Conservation (phyloP, 1,284 basidiomycete species). For the Ustilago bromivora region DNA sequence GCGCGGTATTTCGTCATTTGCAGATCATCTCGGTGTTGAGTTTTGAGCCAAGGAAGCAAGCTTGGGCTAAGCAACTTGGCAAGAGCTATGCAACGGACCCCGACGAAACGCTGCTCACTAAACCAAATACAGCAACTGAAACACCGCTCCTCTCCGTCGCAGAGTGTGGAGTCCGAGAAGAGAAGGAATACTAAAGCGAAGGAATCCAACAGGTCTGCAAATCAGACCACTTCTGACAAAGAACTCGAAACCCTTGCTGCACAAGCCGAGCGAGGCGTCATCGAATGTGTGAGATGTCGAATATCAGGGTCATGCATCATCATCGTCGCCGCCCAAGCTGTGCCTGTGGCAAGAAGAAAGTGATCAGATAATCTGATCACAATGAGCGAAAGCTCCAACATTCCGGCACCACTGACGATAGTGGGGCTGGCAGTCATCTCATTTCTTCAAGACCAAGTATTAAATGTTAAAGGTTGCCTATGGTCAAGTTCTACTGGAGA, state of each 20-base stretch:
- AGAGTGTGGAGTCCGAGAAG: conserved; percentile 1
- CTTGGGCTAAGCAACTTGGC: conserved; percentile 7
- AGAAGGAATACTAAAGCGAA: neutral
- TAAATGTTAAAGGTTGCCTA: too few relatives aligned
- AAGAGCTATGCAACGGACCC: neutral
- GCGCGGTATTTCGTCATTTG: conserved; percentile 7
- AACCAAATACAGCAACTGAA: conserved; percentile 3
- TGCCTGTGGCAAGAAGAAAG: neutral
- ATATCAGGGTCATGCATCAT: neutral
- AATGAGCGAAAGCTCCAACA: neutral
- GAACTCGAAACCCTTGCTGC: neutral
- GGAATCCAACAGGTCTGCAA: conserved; percentile 1
- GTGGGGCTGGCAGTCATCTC: neutral
- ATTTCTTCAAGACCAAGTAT: too few relatives aligned
- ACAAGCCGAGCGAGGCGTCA: conserved; percentile 12
- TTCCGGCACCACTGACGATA: neutral
- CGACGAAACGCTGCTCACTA: neutral
- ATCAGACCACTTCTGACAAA: conserved; percentile 5
- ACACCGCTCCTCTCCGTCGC: neutral
- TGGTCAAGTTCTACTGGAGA: too few relatives aligned
- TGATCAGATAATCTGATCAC: neutral
- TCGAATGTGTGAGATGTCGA: neutral
- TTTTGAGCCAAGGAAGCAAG: neutral
- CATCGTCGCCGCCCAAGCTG: neutral
- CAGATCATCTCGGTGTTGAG: conserved; percentile 5